Evolutionary conservation across 345 rosid genomes (phyloP), one percentile per base, ranked within the genome.

Genomic region (Salix udensis): DNA sequence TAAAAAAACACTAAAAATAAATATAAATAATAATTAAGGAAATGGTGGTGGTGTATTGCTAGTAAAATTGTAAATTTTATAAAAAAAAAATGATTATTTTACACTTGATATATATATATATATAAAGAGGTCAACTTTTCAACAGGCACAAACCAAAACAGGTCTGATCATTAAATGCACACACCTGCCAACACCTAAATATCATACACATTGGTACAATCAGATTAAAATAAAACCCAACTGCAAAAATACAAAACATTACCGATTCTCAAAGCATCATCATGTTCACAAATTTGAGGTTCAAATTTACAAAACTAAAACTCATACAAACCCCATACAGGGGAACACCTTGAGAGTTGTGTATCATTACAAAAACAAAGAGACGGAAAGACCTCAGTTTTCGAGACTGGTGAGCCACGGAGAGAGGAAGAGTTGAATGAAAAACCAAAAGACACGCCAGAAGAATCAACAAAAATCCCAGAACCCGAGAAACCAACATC

Each of bases 141-240:
- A 67, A 16, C 69, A 61, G 42, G 61, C 19, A 31, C 76, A 58
- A 7, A 36, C n/a, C 14, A 72, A 24, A 52, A 52, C 21, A 19
- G 9, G 62, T 11, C 23, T 7, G 67, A 37, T 74, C 76, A 77
- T 65, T 76, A 76, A 80, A 80, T 65, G 72, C 71, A 65, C 52
- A 71, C 48, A 53, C 68, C 81, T 30, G 75, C 74, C 39, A 16
- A 7, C 78, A 67, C 36, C 65, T 42, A 53, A 75, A 52, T 67
- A 24, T 40, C 28, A 64, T 42, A 11, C 40, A 42, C 30, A 75
- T 11, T 18, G 16, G 18, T 53, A 52, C 6, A 3, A 34, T 5
- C 9, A 75, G 65, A 10, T 52, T 2, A 1, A 40, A n/a, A 67
- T 11, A 71, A 26, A 71, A 0, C 74, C 28, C 18, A 66, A 10